phyloP scores from a whole-genome alignment of 768 basidiomycete genomes.

The Tremella yokohamensis region DNA sequence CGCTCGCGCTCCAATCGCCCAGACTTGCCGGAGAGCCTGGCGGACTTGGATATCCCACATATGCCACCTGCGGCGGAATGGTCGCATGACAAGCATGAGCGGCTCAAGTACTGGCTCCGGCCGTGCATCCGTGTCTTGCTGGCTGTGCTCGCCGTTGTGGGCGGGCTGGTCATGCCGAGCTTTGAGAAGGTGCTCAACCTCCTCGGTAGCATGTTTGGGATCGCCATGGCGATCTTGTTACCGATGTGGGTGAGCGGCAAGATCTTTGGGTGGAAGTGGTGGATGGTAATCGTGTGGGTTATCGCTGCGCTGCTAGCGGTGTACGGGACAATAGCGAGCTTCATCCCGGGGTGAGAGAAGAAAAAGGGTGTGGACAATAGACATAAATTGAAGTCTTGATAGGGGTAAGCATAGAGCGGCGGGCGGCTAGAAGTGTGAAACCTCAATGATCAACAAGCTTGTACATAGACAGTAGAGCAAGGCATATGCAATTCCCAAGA shows the following conservation, averaged over 20 bases:
- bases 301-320: slow-evolving; percentile 15
- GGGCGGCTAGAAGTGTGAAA: too few relatives aligned
- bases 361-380: too few relatives aligned
- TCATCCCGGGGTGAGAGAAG: slow-evolving; percentile 6
- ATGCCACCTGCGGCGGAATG: slow-evolving; percentile 10
- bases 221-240: slow-evolving; percentile 29
- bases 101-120: slow-evolving; percentile 26
- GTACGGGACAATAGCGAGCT: slow-evolving; percentile 20
- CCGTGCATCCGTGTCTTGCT: slow-evolving; percentile 29
- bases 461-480: slow-evolving; percentile 1
- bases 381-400: too few relatives aligned
- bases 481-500: too few relatives aligned
- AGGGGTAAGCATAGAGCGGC: too few relatives aligned
- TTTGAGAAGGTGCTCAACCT: slow-evolving; percentile 37
- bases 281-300: slow-evolving; percentile 13
- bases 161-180: slow-evolving; percentile 33
- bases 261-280: slow-evolving; percentile 32
- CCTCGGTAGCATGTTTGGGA: slow-evolving; percentile 35
- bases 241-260: slow-evolving; percentile 33
- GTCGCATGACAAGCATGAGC: slow-evolving; percentile 31
- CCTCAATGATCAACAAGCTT: not conserved
- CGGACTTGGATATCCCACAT: not conserved
- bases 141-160: slow-evolving; percentile 27
- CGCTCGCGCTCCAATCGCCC: slow-evolving; percentile 6
- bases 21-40: not conserved